Percentiles rank a stretch among this genome's conserved stretches.
Conservation (phyloP, 495 filamentous ascomycete species). For the Penicillium cosmopolitanum region DNA sequence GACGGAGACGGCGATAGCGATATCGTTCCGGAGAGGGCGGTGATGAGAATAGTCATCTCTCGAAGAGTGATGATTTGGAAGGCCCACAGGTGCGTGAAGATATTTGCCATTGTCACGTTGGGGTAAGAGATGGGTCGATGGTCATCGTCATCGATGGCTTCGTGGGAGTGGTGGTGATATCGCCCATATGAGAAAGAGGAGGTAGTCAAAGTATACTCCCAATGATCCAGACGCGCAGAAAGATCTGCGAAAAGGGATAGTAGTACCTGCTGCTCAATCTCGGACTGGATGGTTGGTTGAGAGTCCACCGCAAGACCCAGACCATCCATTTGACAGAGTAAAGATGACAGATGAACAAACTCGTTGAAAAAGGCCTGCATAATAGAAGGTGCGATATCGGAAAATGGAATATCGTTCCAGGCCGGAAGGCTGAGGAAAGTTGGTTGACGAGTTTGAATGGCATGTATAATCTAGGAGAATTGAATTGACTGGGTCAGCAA, state of each 20-base stretch:
- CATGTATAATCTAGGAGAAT: neutral
- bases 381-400: neutral
- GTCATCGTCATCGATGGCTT: neutral
- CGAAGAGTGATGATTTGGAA: neutral
- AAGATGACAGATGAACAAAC: neutral
- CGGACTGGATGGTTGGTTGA: neutral
- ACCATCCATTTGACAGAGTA: neutral
- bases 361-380: neutral
- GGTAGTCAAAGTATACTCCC: neutral
- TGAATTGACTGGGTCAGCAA: neutral
- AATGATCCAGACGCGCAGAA: neutral
- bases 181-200: neutral
- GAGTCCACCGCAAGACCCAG: neutral
- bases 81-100: neutral
- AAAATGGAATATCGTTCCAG: neutral
- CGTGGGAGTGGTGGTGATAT: neutral
- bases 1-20: neutral
- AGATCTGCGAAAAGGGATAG: neutral
- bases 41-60: neutral
- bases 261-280: neutral
- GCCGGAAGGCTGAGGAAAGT: neutral
- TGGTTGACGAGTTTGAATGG: neutral
- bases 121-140: neutral
- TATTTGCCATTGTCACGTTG: neutral
- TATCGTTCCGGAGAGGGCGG: too few relatives aligned